phyloP scores from a whole-genome alignment of 2,329 filamentous ascomycete species.

The Epichloe gansuensis region DNA sequence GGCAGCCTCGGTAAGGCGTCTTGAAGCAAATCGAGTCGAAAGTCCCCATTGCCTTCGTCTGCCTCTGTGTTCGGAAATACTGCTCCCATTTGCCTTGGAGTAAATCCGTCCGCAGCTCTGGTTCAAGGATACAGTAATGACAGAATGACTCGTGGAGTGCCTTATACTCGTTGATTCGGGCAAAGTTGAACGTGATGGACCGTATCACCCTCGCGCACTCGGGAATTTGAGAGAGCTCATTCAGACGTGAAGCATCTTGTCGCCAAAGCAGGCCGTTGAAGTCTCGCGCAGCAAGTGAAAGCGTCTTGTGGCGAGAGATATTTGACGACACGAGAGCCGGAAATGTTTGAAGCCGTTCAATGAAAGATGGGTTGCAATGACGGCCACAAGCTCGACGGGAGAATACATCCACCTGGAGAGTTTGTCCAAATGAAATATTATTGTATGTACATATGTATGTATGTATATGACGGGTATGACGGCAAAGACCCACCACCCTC shows the following conservation, averaged over 20 bases:
- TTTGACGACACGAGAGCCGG: conserved; percentile 25
- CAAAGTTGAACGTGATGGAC: conserved; percentile 33
- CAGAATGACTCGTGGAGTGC: conserved; percentile 23
- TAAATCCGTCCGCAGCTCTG: conserved; percentile 23
- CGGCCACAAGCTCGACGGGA: conserved; percentile 28
- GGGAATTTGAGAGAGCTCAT: conserved; percentile 30
- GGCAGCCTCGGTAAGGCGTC: conserved; percentile 8
- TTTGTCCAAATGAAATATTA: too few relatives aligned
- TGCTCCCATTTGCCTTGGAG: conserved; percentile 24
- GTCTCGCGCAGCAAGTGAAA: conserved; percentile 27
- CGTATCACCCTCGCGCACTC: conserved; percentile 29
- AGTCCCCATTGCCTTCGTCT: conserved; percentile 7
- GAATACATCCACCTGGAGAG: background rate
- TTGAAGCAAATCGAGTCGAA: background rate
- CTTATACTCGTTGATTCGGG: conserved; percentile 29
- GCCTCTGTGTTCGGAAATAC: conserved; percentile 24
- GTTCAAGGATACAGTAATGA: conserved; percentile 25
- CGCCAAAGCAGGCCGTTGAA: conserved; percentile 33
- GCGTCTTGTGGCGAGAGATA: conserved; percentile 30
- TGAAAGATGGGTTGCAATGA: conserved; percentile 31
- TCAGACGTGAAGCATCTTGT: conserved; percentile 31
- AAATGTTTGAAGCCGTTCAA: conserved; percentile 26
- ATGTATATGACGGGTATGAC: too few relatives aligned
- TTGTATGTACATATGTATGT: too few relatives aligned
- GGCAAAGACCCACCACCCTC: background rate